These are phyloP conservation scores for Candida stauntonica DNA, from an alignment of 805 yeast species.

Conservation along the genomic window DNA sequence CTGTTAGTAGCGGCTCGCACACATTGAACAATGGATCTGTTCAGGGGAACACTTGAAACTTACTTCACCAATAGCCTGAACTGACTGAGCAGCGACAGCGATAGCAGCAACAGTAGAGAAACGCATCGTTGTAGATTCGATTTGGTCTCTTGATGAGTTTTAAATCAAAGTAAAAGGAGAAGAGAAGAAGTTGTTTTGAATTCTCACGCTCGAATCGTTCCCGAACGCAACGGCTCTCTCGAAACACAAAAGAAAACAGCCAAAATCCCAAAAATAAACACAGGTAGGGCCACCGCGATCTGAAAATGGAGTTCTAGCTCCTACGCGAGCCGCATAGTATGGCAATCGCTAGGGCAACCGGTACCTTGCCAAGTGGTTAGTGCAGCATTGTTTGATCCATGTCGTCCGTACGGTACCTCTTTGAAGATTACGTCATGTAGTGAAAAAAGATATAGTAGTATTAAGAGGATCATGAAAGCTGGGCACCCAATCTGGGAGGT, in stretches of 20 bases:
- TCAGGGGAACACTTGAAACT: constrained; percentile 2
- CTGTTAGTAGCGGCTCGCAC: background rate
- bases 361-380: too few species aligned
- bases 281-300: background rate
- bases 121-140: constrained; percentile 19
- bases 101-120: constrained; percentile 24
- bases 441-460: too few species aligned
- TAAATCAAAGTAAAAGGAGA: background rate
- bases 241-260: constrained; percentile 3
- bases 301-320: too few species aligned
- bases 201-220: background rate
- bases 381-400: too few species aligned
- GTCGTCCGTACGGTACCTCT: too few species aligned
- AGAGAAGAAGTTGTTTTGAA: background rate
- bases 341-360: too few species aligned
- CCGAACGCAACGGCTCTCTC: too few species aligned
- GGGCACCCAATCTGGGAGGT: too few species aligned
- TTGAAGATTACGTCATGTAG: too few species aligned
- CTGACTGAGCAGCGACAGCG: constrained; percentile 46
- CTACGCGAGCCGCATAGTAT: too few species aligned
- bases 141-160: background rate
- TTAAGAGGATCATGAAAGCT: too few species aligned
- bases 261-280: background rate
- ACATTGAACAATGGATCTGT: background rate
- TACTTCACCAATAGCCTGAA: constrained; percentile 56